These are phyloP conservation scores for Wickerhamomyces subpelliculosus DNA, from an alignment of 805 yeast species.

Conservation along the genomic window DNA sequence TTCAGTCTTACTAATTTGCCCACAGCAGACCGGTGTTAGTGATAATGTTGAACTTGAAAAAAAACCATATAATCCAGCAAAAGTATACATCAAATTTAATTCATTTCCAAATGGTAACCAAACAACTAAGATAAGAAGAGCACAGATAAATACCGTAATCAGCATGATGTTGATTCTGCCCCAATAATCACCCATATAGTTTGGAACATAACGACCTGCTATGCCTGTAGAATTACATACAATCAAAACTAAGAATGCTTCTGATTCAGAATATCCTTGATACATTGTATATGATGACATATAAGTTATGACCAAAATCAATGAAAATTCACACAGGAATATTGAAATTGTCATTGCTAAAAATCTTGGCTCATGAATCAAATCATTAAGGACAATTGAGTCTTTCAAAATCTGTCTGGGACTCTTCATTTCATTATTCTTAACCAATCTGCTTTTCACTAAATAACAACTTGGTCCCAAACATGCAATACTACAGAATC, in stretches of 20 bases:
- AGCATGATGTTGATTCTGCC: slow-evolving; percentile 57
- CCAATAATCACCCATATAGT: slow-evolving; percentile 42
- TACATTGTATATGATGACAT: slow-evolving; percentile 50
- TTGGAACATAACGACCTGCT: slow-evolving; percentile 50
- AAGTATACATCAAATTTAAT: slow-evolving; percentile 38
- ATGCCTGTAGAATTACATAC: slow-evolving; percentile 37
- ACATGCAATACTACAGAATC: slow-evolving; percentile 21
- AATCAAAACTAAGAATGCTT: slow-evolving; percentile 31
- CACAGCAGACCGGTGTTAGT: slow-evolving; percentile 63
- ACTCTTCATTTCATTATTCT: not conserved
- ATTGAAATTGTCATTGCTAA: not conserved
- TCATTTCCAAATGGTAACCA: slow-evolving; percentile 61
- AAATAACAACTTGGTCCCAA: slow-evolving; percentile 26
- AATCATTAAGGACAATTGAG: slow-evolving; percentile 10
- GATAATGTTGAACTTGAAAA: slow-evolving; percentile 56
- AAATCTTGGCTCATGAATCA: slow-evolving; percentile 9
- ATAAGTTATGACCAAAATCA: slow-evolving; percentile 46
- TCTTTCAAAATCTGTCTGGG: slow-evolving; percentile 1
- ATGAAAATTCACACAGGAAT: slow-evolving; percentile 39
- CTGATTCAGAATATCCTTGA: slow-evolving; percentile 38
- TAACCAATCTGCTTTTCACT: slow-evolving; percentile 29
- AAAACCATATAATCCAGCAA: slow-evolving; percentile 51
- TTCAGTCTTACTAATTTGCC: slow-evolving; percentile 53
- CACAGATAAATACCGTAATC: slow-evolving; percentile 37
- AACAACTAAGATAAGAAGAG: slow-evolving; percentile 41